These are phyloP conservation scores for Cryptococcus sp. DNA, from an alignment of 1,284 basidiomycete genomes.

Conservation along the genomic window DNA sequence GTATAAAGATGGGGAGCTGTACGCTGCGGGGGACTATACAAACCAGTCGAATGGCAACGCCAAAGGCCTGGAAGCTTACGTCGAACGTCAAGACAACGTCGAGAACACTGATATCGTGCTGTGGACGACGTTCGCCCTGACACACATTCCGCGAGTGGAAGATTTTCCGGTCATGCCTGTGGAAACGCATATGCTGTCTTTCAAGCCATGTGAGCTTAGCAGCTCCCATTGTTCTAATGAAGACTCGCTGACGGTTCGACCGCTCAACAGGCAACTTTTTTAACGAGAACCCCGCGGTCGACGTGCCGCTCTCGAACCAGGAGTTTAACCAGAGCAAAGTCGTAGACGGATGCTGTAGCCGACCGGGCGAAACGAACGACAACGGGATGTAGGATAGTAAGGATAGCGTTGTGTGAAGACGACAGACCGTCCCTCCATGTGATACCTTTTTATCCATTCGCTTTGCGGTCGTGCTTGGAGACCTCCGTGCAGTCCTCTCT, in stretches of 20 bases:
- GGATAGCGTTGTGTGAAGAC: no score
- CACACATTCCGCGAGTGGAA: conserved; percentile 28
- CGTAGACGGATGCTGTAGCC: no score
- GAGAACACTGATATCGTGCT: conserved; percentile 29
- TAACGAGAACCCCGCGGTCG: conserved; percentile 13
- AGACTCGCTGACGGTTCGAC: no score
- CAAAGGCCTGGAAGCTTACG: conserved; percentile 16
- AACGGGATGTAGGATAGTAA: no score
- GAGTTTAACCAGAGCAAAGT: conserved; percentile 37
- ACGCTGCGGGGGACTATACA: conserved; percentile 15
- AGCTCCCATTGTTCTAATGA: no score
- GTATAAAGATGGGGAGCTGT: conserved; percentile 16
- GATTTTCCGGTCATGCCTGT: conserved; percentile 33
- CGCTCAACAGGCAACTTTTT: conserved; percentile 13
- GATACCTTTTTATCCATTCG: no score
- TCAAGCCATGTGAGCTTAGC: conserved; percentile 24
- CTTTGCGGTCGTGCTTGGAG: no score
- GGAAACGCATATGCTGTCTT: conserved; percentile 17
- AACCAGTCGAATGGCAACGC: conserved; percentile 19
- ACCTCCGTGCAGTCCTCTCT: no score
- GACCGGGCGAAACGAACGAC: no score
- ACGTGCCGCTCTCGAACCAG: conserved; percentile 30
- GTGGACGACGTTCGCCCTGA: conserved; percentile 26
- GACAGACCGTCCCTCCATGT: no score
- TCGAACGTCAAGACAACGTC: conserved; percentile 21